Base-by-base conservation (phyloP, 2,329 filamentous ascomycete genomes). In the Madurella fahalii region DNA sequence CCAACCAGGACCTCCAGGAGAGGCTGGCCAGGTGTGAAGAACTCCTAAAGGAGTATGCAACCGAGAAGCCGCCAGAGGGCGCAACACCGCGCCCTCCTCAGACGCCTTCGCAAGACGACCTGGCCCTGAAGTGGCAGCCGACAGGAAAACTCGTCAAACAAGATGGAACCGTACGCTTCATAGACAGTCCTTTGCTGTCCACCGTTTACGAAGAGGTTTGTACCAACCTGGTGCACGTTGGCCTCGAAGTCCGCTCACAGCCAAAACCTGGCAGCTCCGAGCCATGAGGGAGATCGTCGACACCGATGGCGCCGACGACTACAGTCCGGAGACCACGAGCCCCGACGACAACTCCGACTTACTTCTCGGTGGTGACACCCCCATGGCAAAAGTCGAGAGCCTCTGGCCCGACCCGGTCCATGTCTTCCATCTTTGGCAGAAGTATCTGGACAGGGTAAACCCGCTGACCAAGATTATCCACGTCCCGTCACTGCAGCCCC, bases 381-480 rank as follows among this genome's bases (percentile, higher is more conserved):
- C 61, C 3, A 65, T 69, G 5, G 64, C 68, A 20, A 74, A 68
- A 43, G 62, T 73, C 13, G 74, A 78, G 50, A 74, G 78, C 13
- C 71, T 87, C 65, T 84, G 87, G 61, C 88, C 89, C 0, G 74
- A 82, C 4, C 79, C 84, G 0, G 77, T 82, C 12, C 82, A 89
- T 34, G 80, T 88, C 25, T 84, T 89, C 63, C 78, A 79, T 48
- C 76, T 93, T 5, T 93, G 89, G 89, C 85, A 90, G 66, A 74
- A 83, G 9, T 91, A 86, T 60, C 72, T 90, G 5, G 83, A 89
- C 47, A 84, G 89, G 57, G 83, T 92, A 52, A 87, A 92, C 63
- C 87, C 88, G 0, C 68, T 90, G 44, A 82, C 83, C 61, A 92
- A 91, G 66, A 72, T 82, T 44, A 83, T 90, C 20, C 89, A 93